Evolutionary conservation across 1,284 basidiomycete species (phyloP).

Genomic region (Pterula multifida): DNA sequence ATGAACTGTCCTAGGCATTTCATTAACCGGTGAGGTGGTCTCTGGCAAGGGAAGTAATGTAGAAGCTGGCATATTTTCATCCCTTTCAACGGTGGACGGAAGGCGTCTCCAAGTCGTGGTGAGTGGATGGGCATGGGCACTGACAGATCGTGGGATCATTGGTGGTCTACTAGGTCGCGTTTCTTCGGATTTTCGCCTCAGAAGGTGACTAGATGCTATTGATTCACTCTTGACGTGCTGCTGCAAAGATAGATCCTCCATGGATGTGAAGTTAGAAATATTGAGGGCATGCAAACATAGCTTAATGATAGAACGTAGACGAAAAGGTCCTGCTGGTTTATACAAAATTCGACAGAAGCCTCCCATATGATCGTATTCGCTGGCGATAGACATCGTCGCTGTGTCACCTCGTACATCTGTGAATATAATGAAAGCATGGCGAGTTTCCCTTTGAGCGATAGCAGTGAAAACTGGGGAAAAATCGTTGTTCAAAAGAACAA

Average conservation of each 20-base stretch:
- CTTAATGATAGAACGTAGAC: slow-evolving; percentile 58
- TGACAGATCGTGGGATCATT: slow-evolving; percentile 35
- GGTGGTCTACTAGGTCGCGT: slow-evolving; percentile 22
- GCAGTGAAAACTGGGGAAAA: slow-evolving; percentile 44
- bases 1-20: slow-evolving; percentile 33
- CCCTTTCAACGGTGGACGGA: slow-evolving; percentile 19
- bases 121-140: slow-evolving; percentile 34
- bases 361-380: slow-evolving; percentile 68
- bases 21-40: slow-evolving; percentile 16
- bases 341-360: slow-evolving; percentile 80
- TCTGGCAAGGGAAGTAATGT: slow-evolving; percentile 9
- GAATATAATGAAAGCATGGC: slow-evolving; percentile 62
- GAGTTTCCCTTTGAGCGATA: slow-evolving; percentile 42
- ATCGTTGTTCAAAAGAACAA: slow-evolving; percentile 81
- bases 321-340: slow-evolving; percentile 83
- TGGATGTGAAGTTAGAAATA: slow-evolving; percentile 17
- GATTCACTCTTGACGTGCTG: slow-evolving; percentile 9
- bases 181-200: slow-evolving; percentile 46
- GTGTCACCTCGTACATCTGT: slow-evolving; percentile 61
- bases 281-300: slow-evolving; percentile 58
- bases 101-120: slow-evolving; percentile 24
- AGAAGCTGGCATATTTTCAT: slow-evolving; percentile 15
- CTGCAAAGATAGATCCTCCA: background rate
- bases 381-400: slow-evolving; percentile 47
- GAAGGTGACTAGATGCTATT: slow-evolving; percentile 12